A percentile compares a stretch with the other conserved stretches of the same genome.
phyloP scores from a whole-genome alignment of 2,329 filamentous ascomycete genomes.

The Colletotrichum truncatum region DNA sequence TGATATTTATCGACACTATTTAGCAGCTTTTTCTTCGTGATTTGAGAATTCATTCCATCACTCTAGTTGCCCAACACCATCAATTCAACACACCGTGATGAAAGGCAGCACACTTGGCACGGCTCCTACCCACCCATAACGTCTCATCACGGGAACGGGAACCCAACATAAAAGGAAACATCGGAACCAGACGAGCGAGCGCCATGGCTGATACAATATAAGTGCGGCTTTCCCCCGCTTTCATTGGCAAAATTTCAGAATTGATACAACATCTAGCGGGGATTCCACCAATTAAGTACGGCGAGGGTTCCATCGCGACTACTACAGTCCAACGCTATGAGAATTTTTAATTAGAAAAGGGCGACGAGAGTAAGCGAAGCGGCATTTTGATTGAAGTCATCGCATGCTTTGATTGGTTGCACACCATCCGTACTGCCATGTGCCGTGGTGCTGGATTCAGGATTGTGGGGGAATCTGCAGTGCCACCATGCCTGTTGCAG shows the following conservation, averaged over 20 bases:
- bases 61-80: neutral
- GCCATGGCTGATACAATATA: neutral
- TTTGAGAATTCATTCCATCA: neutral
- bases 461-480: constrained; percentile 1
- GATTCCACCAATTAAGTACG: neutral
- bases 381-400: neutral
- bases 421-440: neutral
- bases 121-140: neutral
- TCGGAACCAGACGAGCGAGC: constrained; percentile 23
- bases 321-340: neutral
- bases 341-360: neutral
- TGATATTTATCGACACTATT: neutral
- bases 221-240: neutral
- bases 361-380: neutral
- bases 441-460: neutral
- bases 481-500: neutral
- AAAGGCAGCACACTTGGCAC: neutral
- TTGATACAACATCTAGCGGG: neutral
- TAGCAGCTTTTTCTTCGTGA: neutral
- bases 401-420: neutral
- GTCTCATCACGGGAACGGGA: constrained; percentile 8
- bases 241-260: neutral
- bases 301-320: neutral
- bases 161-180: constrained; percentile 12
- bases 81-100: neutral